Base-by-base conservation (phyloP, 345 rosid genomes). In the Microthlaspi erraticum region DNA sequence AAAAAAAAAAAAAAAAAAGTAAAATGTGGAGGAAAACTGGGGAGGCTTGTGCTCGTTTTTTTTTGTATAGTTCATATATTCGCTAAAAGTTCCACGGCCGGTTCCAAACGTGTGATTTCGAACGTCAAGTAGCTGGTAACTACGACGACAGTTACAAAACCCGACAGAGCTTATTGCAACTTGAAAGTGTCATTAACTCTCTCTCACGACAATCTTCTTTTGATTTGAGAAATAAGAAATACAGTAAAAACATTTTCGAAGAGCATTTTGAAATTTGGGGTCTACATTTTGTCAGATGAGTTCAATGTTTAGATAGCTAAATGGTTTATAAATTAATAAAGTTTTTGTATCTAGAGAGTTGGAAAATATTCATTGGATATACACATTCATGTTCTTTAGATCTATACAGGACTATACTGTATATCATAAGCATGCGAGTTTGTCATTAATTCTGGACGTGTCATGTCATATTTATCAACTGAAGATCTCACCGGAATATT, bases 151-250 rank as follows among this genome's bases (percentile, higher is more conserved):
- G 11, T 32, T 33, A 55, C 54, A 31, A 55, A 12, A 55, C 7
- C 3, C 3, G 71, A 38, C 7, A 66, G 16, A 41, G 38, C 11
- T 52, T 44, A 26, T 34, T 34, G 26, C 64, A 46, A 69, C 32
- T 69, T 69, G 57, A 17, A 31, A 11, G 13, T 69, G 65, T 57
- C 73, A 34, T 16, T 18, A 55, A 55, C 42, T 53, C 53, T 53
- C 16, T 17, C 19, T 32, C 36, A 53, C 31, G 42, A 62, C 32
- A 63, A 45, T 63, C 43, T 45, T 62, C 42, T 8, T 46, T 46
- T 26, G 4, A 3, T 26, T 18, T 8, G 5, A 63, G 33, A 17
- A 46, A 8, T 46, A 11, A 18, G 10, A 57, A 38, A 19, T 16
- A 43, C 18, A n/a, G 16, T 14, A n/a, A n/a, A n/a, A 10, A 14